Evolutionary conservation across 441 rosid genomes (phyloP).

Genomic region (Eugenia klotzschiana): DNA sequence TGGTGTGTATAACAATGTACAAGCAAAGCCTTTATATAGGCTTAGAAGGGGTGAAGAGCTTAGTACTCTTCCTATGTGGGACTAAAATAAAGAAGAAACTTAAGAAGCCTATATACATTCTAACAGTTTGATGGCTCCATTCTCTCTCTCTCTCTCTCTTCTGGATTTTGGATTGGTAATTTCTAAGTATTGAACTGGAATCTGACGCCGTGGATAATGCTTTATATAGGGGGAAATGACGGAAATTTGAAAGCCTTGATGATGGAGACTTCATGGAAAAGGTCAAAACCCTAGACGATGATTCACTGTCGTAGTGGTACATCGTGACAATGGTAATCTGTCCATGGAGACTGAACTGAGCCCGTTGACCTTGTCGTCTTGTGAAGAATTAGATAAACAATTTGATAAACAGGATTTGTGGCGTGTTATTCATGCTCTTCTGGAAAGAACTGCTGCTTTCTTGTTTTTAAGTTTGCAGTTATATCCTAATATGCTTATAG

Average conservation of each 20-base stretch:
- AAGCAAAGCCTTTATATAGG: too few relatives aligned
- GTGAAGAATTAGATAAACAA: background rate
- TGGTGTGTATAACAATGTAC: too few relatives aligned
- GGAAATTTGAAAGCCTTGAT: too few relatives aligned
- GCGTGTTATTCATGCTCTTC: background rate
- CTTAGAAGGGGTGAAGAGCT: too few relatives aligned
- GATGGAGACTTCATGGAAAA: background rate
- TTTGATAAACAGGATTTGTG: background rate
- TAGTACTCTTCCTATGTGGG: too few relatives aligned
- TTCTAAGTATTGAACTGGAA: too few relatives aligned
- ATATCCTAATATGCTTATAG: background rate
- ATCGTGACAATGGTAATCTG: background rate
- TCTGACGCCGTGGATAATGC: too few relatives aligned
- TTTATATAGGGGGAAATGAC: too few relatives aligned
- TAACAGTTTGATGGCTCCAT: background rate
- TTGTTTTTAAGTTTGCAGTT: background rate
- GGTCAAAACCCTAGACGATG: background rate
- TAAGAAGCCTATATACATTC: too few relatives aligned
- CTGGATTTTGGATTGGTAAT: too few relatives aligned
- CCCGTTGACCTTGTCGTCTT: background rate
- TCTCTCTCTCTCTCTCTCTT: background rate
- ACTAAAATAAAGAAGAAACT: too few relatives aligned
- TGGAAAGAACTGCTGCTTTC: background rate
- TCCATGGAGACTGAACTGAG: background rate
- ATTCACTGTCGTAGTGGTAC: background rate